phyloP scores from a whole-genome alignment of 2,329 filamentous ascomycete genomes.

The Tolypocladium nubicola region DNA sequence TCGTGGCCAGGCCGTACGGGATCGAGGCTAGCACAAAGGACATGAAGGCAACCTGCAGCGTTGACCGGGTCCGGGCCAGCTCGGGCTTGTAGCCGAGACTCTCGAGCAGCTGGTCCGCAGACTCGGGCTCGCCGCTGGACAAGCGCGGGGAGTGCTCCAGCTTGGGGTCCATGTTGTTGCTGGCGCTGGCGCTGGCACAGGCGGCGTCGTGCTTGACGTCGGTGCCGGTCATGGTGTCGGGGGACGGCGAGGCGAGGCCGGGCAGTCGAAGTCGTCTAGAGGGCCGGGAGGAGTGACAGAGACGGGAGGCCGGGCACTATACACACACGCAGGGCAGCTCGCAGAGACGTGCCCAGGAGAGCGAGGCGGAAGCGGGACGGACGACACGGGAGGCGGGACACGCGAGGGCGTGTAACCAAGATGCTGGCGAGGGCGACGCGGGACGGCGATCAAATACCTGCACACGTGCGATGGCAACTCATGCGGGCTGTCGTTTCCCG shows the following conservation, averaged over 20 bases:
- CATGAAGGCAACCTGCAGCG: conserved; percentile 63
- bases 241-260: neutral
- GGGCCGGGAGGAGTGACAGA: neutral
- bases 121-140: conserved; percentile 19
- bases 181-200: conserved; percentile 8
- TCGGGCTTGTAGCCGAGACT: conserved; percentile 58
- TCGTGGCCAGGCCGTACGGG: conserved; percentile 63
- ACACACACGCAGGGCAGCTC: neutral
- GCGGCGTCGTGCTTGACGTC: conserved; percentile 11
- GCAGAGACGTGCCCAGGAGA: neutral
- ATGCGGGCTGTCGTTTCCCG: neutral
- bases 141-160: conserved; percentile 12
- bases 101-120: conserved; percentile 52
- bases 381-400: neutral
- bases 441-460: neutral
- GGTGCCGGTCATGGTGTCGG: conserved; percentile 8
- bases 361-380: neutral
- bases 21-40: conserved; percentile 67
- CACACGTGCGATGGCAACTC: neutral
- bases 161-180: conserved; percentile 14
- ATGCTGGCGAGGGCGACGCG: neutral
- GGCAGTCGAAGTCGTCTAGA: neutral
- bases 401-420: neutral
- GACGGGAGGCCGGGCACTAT: neutral
- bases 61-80: conserved; percentile 53